Conservation (phyloP, 2,329 filamentous ascomycete genomes). For the Achaetomium macrosporum region DNA sequence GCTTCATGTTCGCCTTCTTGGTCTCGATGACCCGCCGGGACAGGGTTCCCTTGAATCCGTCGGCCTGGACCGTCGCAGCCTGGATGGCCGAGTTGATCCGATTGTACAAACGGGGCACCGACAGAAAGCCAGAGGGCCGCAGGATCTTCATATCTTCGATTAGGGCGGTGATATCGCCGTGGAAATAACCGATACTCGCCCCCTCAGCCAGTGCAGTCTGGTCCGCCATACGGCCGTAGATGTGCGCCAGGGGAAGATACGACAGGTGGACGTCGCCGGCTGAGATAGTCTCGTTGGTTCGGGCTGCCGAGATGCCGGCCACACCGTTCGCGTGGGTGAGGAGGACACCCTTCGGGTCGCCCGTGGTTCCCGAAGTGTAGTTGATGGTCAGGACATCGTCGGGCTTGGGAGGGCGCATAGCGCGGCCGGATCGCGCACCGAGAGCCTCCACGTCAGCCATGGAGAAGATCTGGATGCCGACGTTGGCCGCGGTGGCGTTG, state of each 20-base stretch:
- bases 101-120: slow-evolving; percentile 88
- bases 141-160: slow-evolving; percentile 89
- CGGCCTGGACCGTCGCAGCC: slow-evolving; percentile 68
- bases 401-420: slow-evolving; percentile 64
- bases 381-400: slow-evolving; percentile 84
- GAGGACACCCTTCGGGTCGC: slow-evolving; percentile 75
- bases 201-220: slow-evolving; percentile 68
- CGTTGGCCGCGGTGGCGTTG: slow-evolving; percentile 64
- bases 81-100: slow-evolving; percentile 81
- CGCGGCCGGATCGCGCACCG: slow-evolving; percentile 62
- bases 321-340: slow-evolving; percentile 78
- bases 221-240: slow-evolving; percentile 82
- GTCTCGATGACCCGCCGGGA: slow-evolving; percentile 72
- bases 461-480: slow-evolving; percentile 73
- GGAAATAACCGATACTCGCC: slow-evolving; percentile 81
- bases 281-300: slow-evolving; percentile 47
- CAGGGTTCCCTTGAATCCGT: slow-evolving; percentile 73
- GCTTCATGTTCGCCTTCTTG: slow-evolving; percentile 74
- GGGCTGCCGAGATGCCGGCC: slow-evolving; percentile 59
- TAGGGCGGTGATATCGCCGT: slow-evolving; percentile 78
- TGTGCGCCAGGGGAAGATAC: slow-evolving; percentile 90
- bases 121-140: slow-evolving; percentile 75
- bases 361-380: slow-evolving; percentile 83
- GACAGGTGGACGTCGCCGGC: slow-evolving; percentile 64
- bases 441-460: slow-evolving; percentile 76